Conservation (phyloP, 2,329 filamentous ascomycete species). For the Cercospora berteroae region DNA sequence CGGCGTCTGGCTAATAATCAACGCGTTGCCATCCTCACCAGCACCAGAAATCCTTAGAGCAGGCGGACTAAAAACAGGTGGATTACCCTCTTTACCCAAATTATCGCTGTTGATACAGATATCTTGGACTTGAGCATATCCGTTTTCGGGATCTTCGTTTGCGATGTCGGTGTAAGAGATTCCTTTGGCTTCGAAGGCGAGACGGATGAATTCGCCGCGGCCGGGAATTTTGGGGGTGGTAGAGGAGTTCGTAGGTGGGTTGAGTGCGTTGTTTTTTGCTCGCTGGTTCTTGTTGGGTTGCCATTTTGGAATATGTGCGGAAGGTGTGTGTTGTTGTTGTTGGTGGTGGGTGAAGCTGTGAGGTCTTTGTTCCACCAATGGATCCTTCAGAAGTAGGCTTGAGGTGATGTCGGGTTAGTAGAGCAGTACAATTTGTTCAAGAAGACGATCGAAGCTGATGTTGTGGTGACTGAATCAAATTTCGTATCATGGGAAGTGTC, state of each 20-base stretch:
- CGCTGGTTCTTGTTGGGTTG: slow-evolving; percentile 13
- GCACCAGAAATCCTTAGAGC: slow-evolving; percentile 56
- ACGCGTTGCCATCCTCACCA: slow-evolving; percentile 51
- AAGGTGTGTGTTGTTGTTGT: neutral
- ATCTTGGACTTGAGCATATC: slow-evolving; percentile 51
- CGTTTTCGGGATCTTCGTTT: slow-evolving; percentile 48
- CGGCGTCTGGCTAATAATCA: slow-evolving; percentile 67
- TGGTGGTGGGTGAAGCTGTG: neutral
- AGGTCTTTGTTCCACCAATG: neutral
- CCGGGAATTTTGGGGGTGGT: slow-evolving; percentile 68
- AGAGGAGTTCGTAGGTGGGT: slow-evolving; percentile 49
- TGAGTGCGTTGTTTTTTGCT: slow-evolving; percentile 27
- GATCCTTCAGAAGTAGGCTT: neutral
- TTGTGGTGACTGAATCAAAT: neutral
- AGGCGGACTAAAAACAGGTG: slow-evolving; percentile 66
- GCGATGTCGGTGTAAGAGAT: slow-evolving; percentile 64
- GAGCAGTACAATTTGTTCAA: rapidly evolving
- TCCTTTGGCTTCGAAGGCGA: slow-evolving; percentile 67
- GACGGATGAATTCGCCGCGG: slow-evolving; percentile 70
- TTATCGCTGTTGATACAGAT: slow-evolving; percentile 40
- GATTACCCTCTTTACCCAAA: slow-evolving; percentile 52
- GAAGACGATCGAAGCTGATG: neutral
- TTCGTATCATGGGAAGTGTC: neutral
- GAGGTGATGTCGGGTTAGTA: neutral
- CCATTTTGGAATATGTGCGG: slow-evolving; percentile 11